Percentiles rank a stretch among this genome's conserved stretches.
These are phyloP conservation scores for Colletotrichum liriopes DNA, from an alignment of 2,329 filamentous ascomycete species.

Conservation along the genomic window DNA sequence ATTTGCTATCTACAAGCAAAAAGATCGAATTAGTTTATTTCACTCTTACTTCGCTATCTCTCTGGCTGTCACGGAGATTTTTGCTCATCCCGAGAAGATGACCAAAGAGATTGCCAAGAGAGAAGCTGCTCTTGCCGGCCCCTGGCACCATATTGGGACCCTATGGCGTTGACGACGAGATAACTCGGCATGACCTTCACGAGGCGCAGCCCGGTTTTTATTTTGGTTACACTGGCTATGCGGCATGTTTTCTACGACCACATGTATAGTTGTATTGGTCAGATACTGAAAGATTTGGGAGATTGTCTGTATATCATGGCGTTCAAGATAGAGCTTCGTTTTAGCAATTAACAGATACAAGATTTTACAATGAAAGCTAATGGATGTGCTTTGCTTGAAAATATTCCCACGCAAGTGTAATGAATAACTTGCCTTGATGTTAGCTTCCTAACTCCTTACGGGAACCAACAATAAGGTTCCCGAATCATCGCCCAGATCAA, in stretches of 20 bases:
- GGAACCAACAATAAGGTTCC: conserved; percentile 15
- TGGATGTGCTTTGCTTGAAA: not conserved
- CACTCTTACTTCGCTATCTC: no score
- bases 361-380: not conserved
- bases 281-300: not conserved
- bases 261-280: not conserved
- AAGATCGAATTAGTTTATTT: no score
- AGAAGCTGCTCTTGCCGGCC: conserved; percentile 58
- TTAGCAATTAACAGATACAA: not conserved
- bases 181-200: conserved; percentile 23
- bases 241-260: no score
- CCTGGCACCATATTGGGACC: no score
- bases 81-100: no score
- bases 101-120: no score
- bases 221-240: no score
- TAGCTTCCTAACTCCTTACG: not conserved
- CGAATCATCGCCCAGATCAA: conserved; percentile 30
- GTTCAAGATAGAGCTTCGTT: not conserved
- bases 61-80: no score
- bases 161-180: conserved; percentile 53
- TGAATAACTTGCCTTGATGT: not conserved
- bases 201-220: no score
- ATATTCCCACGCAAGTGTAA: no score
- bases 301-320: not conserved
- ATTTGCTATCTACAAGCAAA: no score